A percentile compares a stretch with the other conserved stretches of the same genome.
Conservation (phyloP, 495 filamentous ascomycete genomes). For the Cenococcum geophilum region DNA sequence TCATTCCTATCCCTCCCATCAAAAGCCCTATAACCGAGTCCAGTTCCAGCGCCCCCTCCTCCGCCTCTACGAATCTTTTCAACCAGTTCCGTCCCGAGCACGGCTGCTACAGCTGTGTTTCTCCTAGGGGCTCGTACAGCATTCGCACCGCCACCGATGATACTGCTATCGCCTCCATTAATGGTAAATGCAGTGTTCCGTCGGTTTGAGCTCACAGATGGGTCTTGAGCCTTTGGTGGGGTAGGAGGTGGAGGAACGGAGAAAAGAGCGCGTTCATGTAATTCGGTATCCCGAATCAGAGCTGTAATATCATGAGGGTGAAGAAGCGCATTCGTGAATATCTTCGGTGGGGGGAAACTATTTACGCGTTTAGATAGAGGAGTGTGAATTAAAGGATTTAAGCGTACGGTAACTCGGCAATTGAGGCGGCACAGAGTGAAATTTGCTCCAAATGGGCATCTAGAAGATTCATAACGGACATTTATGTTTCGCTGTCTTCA, state of each 20-base stretch:
- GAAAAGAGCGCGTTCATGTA: constrained; percentile 92
- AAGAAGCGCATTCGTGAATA: constrained; percentile 91
- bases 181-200: constrained; percentile 45
- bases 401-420: constrained; percentile 73
- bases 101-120: constrained; percentile 83
- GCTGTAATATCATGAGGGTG: constrained; percentile 85
- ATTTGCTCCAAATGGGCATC: constrained; percentile 89
- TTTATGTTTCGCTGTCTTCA: background rate
- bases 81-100: constrained; percentile 81
- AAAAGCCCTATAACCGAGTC: constrained; percentile 31
- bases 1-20: constrained; percentile 51
- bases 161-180: constrained; percentile 37
- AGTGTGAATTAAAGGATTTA: background rate
- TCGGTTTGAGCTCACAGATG: constrained; percentile 44
- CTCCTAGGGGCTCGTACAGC: constrained; percentile 54
- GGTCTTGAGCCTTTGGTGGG: constrained; percentile 33
- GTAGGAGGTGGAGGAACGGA: constrained; percentile 68
- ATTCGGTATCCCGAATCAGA: constrained; percentile 89
- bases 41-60: constrained; percentile 39
- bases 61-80: constrained; percentile 64
- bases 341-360: constrained; percentile 80
- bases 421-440: constrained; percentile 69
- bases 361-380: constrained; percentile 6
- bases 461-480: constrained; percentile 58
- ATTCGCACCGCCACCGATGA: constrained; percentile 48